Conservation (phyloP, 2,329 filamentous ascomycete genomes). For the Sphaerulina vaccinii region DNA sequence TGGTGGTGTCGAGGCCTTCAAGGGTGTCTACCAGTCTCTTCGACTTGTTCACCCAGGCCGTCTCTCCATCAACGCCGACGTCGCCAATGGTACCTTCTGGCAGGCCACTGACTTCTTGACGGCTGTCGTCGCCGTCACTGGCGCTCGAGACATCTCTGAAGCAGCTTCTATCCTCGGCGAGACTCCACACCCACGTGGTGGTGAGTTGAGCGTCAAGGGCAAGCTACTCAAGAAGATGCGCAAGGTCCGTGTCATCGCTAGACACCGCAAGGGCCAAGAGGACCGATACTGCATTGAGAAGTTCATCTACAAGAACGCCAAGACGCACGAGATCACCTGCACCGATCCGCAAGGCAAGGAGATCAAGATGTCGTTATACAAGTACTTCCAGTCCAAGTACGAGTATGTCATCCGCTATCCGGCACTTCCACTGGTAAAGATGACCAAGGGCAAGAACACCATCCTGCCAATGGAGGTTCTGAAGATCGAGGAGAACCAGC, state of each 20-base stretch:
- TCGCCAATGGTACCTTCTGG: constrained; percentile 92
- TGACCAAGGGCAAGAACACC: constrained; percentile 52
- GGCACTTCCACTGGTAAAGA: constrained; percentile 57
- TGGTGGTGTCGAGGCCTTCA: constrained; percentile 71
- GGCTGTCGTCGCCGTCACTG: constrained; percentile 37
- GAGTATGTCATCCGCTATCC: constrained; percentile 46
- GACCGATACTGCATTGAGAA: constrained; percentile 53
- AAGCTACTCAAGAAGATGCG: constrained; percentile 45
- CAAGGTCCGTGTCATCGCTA: constrained; percentile 43
- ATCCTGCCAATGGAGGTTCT: constrained; percentile 59
- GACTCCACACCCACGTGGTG: constrained; percentile 2
- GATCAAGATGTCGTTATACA: constrained; percentile 54
- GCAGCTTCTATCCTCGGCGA: constrained; percentile 26
- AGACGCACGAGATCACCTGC: constrained; percentile 45
- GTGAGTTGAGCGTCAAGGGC: constrained; percentile 22
- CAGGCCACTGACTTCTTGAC: constrained; percentile 42
- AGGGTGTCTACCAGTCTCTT: constrained; percentile 85
- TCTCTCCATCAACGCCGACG: constrained; percentile 82
- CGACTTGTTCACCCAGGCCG: constrained; percentile 62
- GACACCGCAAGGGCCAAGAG: constrained; percentile 37
- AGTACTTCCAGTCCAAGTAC: constrained; percentile 57
- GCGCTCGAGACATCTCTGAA: constrained; percentile 29
- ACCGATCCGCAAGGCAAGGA: constrained; percentile 39
- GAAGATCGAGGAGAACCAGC: constrained; percentile 54
- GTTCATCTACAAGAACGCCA: constrained; percentile 46